Base-by-base conservation (phyloP, 2,329 filamentous ascomycete species). In the Fusarium pseudograminearum region DNA sequence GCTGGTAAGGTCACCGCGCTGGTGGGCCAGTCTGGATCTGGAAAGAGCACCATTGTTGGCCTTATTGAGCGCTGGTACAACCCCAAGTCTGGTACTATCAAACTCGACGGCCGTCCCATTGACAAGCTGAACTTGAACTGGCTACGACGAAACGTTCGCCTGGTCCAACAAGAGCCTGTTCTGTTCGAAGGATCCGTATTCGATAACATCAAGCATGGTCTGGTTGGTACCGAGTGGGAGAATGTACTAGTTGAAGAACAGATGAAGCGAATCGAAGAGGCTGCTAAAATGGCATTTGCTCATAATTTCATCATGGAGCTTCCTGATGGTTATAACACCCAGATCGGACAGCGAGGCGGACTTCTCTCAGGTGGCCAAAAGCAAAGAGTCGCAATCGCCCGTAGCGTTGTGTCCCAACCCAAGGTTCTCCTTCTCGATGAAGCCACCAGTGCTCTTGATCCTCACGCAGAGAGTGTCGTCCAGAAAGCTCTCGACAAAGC, bases 281-380 rank as follows among this genome's bases (percentile, higher is more conserved):
- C 85, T 4, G 84, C 83, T 46, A 78, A 78, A 51, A 80, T 83
- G 66, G 83, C 85, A 2, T 86, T 83, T 75, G 85, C 85, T 7
- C 80, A 85, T 56, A 83, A 84, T 16, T 87, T 87, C 63, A 84
- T 87, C 41, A 70, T 77, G 5, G 77, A 80, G 30, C 77, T 87
- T 0, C 84, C 85, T 2, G 66, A 80, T 61, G 86, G 78, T 6
- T 81, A 82, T 70, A 81, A 86, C 3, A 90, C 89, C 0, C 79
- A 83, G 10, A 87, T 91, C 10, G 90, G 90, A 8, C 86, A 90
- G 70, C 83, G 85, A 14, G 90, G 89, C 3, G 86, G 88, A 36
- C 86, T 89, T 53, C 80, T 91, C 1, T 90, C 87, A n/a, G 89
- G 89, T 26, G 89, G 89, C 4, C 89, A 91, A 72, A 83, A 88